Evolutionary conservation across 139 green algal genomes (phyloP).

Genomic region (Picochlorum sp.): DNA sequence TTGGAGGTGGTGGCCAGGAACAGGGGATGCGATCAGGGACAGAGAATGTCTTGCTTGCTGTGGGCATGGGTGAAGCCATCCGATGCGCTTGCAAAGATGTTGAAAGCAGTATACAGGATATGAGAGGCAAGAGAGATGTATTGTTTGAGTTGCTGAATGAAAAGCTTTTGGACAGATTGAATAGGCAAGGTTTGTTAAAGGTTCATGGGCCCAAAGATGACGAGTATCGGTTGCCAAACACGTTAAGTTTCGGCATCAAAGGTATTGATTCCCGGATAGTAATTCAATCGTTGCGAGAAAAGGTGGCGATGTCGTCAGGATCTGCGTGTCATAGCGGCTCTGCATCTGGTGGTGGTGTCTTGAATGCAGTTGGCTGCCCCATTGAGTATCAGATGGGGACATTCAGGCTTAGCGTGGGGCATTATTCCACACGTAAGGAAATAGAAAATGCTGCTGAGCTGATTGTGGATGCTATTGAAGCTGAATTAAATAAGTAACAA

Average conservation of each 20-base stretch:
- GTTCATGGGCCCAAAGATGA: slow-evolving; percentile 51
- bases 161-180: slow-evolving; percentile 22
- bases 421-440: background rate
- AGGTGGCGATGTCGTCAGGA: slow-evolving; percentile 57
- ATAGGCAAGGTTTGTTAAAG: slow-evolving; percentile 3
- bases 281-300: slow-evolving; percentile 32
- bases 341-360: slow-evolving; percentile 13
- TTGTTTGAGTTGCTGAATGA: slow-evolving; percentile 37
- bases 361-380: slow-evolving; percentile 35
- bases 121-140: slow-evolving; percentile 20
- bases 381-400: slow-evolving; percentile 52
- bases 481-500: too few relatives aligned
- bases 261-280: slow-evolving; percentile 38
- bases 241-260: slow-evolving; percentile 59
- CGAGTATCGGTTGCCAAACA: slow-evolving; percentile 59
- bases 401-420: slow-evolving; percentile 57
- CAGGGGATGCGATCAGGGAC: slow-evolving; percentile 49
- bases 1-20: slow-evolving; percentile 54
- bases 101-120: background rate
- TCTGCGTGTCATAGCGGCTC: slow-evolving; percentile 58
- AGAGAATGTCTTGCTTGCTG: slow-evolving; percentile 62
- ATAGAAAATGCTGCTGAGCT: background rate
- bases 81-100: slow-evolving; percentile 43
- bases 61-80: slow-evolving; percentile 58
- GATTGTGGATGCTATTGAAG: background rate